A percentile compares a stretch with the other conserved stretches of the same genome.
Conservation (phyloP, 371 early-diverging fungal species). For the Mortierella sp. region DNA sequence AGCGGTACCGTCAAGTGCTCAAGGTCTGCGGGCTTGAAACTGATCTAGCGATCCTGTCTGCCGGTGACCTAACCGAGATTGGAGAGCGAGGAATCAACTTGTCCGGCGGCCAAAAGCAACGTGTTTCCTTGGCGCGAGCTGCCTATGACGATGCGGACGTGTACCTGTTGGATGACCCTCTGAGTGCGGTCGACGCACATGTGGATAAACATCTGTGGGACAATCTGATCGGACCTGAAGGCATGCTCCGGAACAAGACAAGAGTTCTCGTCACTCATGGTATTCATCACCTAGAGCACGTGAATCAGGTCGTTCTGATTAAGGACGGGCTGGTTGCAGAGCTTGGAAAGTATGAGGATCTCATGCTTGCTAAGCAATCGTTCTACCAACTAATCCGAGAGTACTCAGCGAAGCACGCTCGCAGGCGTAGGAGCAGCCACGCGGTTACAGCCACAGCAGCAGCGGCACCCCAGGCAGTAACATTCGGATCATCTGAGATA, state of each 20-base stretch:
- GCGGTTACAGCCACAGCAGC: too few relatives aligned
- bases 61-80: slow-evolving; percentile 83
- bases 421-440: not conserved
- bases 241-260: slow-evolving; percentile 68
- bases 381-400: slow-evolving; percentile 59
- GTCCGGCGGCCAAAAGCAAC: slow-evolving; percentile 67
- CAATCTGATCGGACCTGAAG: slow-evolving; percentile 62
- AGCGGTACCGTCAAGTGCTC: slow-evolving; percentile 60
- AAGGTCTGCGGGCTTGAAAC: slow-evolving; percentile 61
- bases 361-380: slow-evolving; percentile 58
- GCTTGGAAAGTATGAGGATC: slow-evolving; percentile 60
- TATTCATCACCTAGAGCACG: slow-evolving; percentile 54
- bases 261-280: slow-evolving; percentile 60
- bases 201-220: slow-evolving; percentile 63
- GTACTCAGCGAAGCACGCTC: slow-evolving; percentile 48
- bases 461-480: too few relatives aligned
- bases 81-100: slow-evolving; percentile 72
- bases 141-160: slow-evolving; percentile 65
- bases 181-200: slow-evolving; percentile 87
- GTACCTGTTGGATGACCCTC: slow-evolving; percentile 78
- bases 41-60: slow-evolving; percentile 71
- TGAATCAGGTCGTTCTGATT: slow-evolving; percentile 66
- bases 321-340: slow-evolving; percentile 65
- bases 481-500: too few relatives aligned
- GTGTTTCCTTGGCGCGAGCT: slow-evolving; percentile 64